These are phyloP conservation scores for Plantago ovata DNA, from an alignment of 257 asterid species.

Conservation along the genomic window DNA sequence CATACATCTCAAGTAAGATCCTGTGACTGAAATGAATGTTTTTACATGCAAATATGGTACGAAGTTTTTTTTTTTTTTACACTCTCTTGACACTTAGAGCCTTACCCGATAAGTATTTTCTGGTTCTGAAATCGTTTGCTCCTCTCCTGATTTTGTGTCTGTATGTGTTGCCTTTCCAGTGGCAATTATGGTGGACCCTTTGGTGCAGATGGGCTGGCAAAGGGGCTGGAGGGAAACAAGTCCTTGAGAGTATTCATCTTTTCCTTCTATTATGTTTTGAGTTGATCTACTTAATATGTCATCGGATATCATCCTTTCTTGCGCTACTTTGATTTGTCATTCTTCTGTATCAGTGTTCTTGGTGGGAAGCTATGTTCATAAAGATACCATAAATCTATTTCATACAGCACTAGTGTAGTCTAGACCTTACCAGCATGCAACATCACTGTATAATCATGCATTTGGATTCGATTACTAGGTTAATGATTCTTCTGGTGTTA, in stretches of 20 bases:
- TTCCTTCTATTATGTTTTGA: neutral
- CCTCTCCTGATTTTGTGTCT: slow-evolving; percentile 12
- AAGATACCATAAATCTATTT: too few relatives aligned
- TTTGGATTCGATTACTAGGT: slow-evolving; percentile 2
- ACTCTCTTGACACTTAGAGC: neutral
- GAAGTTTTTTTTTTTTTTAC: too few relatives aligned
- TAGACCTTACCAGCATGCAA: neutral
- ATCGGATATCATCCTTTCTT: too few relatives aligned
- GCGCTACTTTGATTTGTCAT: too few relatives aligned
- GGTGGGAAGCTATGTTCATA: too few relatives aligned
- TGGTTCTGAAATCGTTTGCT: slow-evolving; percentile 9
- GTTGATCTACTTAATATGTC: neutral
- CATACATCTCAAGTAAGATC: slow-evolving; percentile 73
- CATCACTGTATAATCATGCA: too few relatives aligned
- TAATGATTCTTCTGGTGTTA: slow-evolving; percentile 14
- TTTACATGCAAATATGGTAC: slow-evolving; percentile 5
- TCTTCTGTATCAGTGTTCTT: too few relatives aligned
- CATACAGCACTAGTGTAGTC: neutral
- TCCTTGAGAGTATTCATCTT: slow-evolving; percentile 65
- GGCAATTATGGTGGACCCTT: slow-evolving; percentile 97
- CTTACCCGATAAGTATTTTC: slow-evolving; percentile 5
- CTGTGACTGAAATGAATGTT: slow-evolving; percentile 14
- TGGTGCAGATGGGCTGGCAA: slow-evolving; percentile 90
- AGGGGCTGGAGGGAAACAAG: slow-evolving; percentile 89
- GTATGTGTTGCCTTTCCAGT: slow-evolving; percentile 36